A percentile compares a stretch with the other conserved stretches of the same genome.
Conservation (phyloP, 1,139 yeast genomes). For the Candida pseudoviswanathii region DNA sequence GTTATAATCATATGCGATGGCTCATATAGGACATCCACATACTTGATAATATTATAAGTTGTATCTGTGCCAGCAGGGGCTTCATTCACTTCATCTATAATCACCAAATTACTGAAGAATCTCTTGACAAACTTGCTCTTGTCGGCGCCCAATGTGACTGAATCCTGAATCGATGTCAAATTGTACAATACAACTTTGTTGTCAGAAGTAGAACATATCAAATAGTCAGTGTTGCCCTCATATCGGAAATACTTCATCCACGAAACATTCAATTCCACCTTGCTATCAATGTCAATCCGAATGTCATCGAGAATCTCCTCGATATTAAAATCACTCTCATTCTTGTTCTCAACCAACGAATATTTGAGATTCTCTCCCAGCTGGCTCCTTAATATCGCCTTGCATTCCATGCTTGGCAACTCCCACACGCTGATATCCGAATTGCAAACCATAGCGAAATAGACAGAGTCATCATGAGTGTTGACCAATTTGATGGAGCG, state of each 20-base stretch:
- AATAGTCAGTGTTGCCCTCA: constrained; percentile 3
- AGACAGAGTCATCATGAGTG: constrained; percentile 6
- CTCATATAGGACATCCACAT: constrained; percentile 40
- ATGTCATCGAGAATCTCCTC: constrained; percentile 12
- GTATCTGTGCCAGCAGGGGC: neutral
- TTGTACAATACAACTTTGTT: constrained; percentile 38
- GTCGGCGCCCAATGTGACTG: constrained; percentile 22
- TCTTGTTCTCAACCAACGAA: constrained; percentile 9
- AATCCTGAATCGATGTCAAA: constrained; percentile 24
- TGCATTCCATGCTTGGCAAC: constrained; percentile 63
- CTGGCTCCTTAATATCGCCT: constrained; percentile 43
- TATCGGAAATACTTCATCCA: constrained; percentile 4
- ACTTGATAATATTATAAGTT: constrained; percentile 47
- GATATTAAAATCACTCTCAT: constrained; percentile 8
- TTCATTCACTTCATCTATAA: constrained; percentile 12
- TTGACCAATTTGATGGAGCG: constrained; percentile 4
- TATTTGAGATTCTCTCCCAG: constrained; percentile 8
- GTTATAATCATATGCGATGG: constrained; percentile 67
- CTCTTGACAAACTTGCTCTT: constrained; percentile 16
- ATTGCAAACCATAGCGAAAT: constrained; percentile 24
- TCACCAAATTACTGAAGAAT: constrained; percentile 11
- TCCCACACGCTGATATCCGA: constrained; percentile 78
- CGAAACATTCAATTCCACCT: neutral
- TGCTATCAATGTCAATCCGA: neutral
- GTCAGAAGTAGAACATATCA: constrained; percentile 32